Evolutionary conservation across 2,329 filamentous ascomycete species (phyloP).

Genomic region (Aspergillus terreus): DNA sequence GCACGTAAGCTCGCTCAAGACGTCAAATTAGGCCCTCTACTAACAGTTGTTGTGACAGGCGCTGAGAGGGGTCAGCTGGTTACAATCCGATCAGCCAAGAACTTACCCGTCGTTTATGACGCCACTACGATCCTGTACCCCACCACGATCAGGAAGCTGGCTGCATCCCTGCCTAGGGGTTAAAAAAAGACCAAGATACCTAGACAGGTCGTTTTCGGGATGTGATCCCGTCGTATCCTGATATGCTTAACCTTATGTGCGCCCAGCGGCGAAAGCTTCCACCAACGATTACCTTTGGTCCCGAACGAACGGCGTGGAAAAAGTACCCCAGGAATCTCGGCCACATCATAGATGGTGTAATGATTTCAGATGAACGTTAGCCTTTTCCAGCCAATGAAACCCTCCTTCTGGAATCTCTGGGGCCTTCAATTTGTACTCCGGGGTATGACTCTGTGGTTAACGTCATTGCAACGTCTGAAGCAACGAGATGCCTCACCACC

Average conservation of each 20-base stretch:
- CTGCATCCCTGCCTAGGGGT: no score
- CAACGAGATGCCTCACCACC: background rate
- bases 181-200: no score
- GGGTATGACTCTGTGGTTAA: background rate
- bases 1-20: background rate
- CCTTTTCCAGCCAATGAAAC: background rate
- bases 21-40: no score
- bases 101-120: background rate
- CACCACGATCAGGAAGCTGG: background rate
- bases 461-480: slow-evolving; percentile 1
- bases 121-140: background rate
- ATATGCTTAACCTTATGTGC: no score
- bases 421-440: background rate
- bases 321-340: background rate
- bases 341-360: slow-evolving; percentile 6
- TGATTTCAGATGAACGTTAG: background rate
- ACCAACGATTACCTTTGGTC: no score
- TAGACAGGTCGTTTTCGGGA: no score
- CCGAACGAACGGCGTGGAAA: background rate
- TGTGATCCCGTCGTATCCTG: no score
- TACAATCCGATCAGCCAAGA: background rate
- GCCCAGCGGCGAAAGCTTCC: no score
- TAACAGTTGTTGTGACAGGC: no score
- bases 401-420: background rate
- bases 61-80: no score